A percentile compares a stretch with the other conserved stretches of the same genome.
Evolutionary conservation across 2,329 filamentous ascomycete species (phyloP).

Genomic region (Aurifilum marmelostoma): DNA sequence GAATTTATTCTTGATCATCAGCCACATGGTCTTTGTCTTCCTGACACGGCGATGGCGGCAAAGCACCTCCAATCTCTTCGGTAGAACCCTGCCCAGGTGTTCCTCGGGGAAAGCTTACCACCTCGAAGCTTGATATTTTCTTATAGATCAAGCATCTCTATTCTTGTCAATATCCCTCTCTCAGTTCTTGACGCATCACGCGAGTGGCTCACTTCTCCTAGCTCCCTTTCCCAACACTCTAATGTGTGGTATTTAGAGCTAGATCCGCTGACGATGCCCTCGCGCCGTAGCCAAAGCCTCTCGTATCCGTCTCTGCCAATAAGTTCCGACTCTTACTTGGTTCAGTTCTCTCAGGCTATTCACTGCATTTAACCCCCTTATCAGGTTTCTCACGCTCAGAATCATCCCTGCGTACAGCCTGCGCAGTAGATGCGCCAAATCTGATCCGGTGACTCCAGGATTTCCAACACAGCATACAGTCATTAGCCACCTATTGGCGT

Average conservation of each 20-base stretch:
- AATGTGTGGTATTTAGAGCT: neutral
- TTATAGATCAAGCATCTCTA: neutral
- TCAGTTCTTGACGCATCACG: neutral
- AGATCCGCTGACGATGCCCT: neutral
- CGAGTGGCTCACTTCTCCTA: neutral
- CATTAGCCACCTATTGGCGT: neutral
- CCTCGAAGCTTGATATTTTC: neutral
- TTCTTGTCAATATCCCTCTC: neutral
- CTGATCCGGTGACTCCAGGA: conserved; percentile 15
- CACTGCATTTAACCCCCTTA: neutral
- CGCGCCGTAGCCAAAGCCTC: conserved; percentile 11
- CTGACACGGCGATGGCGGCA: neutral
- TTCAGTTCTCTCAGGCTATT: conserved; percentile 12
- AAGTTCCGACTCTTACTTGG: neutral
- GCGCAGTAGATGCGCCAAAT: conserved; percentile 5
- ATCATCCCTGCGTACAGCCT: conserved; percentile 5
- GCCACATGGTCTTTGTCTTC: too few species aligned
- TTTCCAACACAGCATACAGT: neutral
- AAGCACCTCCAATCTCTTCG: neutral
- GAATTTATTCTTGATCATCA: too few species aligned
- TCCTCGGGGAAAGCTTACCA: neutral
- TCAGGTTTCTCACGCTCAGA: conserved; percentile 1
- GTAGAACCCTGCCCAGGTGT: neutral
- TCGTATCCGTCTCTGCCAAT: conserved; percentile 13
- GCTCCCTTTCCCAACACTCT: neutral